A percentile compares a stretch with the other conserved stretches of the same genome.
These are phyloP conservation scores for Rhizophagus prolifer DNA, from an alignment of 192 early-diverging fungal species.

Conservation along the genomic window DNA sequence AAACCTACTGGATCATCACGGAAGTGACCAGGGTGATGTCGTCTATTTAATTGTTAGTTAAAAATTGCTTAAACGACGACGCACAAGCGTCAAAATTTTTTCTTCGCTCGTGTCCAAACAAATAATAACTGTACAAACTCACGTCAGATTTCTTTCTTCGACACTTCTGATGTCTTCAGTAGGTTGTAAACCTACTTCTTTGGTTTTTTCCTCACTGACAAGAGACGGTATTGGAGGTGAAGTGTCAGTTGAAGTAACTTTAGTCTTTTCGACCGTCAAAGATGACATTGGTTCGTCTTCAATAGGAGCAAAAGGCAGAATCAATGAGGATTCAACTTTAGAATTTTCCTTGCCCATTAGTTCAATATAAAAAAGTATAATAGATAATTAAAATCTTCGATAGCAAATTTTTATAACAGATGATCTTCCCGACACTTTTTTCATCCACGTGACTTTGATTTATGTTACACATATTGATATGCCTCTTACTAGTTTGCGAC, in stretches of 20 bases:
- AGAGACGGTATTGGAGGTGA: slow-evolving; percentile 12
- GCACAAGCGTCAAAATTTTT: neutral
- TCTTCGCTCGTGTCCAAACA: neutral
- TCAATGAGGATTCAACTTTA: neutral
- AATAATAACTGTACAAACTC: neutral
- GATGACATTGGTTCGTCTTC: slow-evolving; percentile 18
- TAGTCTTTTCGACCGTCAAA: neutral
- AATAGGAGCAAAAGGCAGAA: slow-evolving; percentile 1
- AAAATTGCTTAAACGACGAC: neutral
- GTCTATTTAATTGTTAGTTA: slow-evolving; percentile 25
- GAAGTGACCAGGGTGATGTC: slow-evolving; percentile 55
- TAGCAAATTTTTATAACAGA: too few relatives aligned
- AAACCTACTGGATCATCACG: slow-evolving; percentile 72
- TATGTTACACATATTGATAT: too few relatives aligned
- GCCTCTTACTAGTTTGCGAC: too few relatives aligned
- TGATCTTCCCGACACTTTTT: too few relatives aligned
- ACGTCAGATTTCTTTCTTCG: slow-evolving; percentile 30
- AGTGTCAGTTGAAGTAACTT: slow-evolving; percentile 16
- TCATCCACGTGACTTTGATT: too few relatives aligned
- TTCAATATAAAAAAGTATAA: neutral
- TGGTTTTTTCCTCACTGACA: neutral
- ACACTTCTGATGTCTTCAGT: neutral
- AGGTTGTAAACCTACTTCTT: slow-evolving; percentile 1
- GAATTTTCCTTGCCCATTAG: slow-evolving; percentile 12
- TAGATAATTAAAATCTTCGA: too few relatives aligned